Conservation (phyloP, 179 eudicot genomes). For the Patellifolia procumbens region DNA sequence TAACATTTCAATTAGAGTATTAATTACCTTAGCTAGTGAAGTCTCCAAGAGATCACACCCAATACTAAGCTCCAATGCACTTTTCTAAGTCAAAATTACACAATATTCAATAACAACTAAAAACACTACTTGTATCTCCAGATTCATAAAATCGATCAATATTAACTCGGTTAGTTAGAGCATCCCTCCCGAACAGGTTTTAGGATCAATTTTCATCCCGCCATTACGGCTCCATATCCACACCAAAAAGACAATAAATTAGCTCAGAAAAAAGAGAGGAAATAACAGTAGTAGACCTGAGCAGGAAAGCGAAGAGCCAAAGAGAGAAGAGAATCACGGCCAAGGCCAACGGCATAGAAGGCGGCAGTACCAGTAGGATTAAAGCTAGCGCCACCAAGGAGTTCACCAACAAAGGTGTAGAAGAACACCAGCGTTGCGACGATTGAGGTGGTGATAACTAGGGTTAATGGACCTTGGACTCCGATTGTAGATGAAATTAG, state of each 20-base stretch:
- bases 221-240: neutral
- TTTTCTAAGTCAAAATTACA: no score
- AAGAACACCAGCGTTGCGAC: constrained; percentile 32
- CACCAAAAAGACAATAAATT: neutral
- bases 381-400: constrained; percentile 72
- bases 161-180: no score
- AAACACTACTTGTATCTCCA: no score
- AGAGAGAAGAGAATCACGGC: constrained; percentile 44
- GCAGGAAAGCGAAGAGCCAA: constrained; percentile 63
- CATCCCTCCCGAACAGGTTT: no score
- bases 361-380: constrained; percentile 77
- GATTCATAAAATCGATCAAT: no score
- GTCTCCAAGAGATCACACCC: no score
- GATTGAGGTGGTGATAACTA: constrained; percentile 43
- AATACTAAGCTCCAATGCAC: no score
- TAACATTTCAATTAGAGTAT: no score
- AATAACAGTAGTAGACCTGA: constrained; percentile 30
- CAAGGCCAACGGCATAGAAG: constrained; percentile 60
- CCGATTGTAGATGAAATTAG: neutral
- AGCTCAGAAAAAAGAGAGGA: neutral
- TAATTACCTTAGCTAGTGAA: no score
- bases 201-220: no score
- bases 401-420: constrained; percentile 1
- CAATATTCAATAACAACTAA: no score
- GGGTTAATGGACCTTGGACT: constrained; percentile 8